These are phyloP conservation scores for Zygoascus tannicola DNA, from an alignment of 805 yeast species.

Conservation along the genomic window DNA sequence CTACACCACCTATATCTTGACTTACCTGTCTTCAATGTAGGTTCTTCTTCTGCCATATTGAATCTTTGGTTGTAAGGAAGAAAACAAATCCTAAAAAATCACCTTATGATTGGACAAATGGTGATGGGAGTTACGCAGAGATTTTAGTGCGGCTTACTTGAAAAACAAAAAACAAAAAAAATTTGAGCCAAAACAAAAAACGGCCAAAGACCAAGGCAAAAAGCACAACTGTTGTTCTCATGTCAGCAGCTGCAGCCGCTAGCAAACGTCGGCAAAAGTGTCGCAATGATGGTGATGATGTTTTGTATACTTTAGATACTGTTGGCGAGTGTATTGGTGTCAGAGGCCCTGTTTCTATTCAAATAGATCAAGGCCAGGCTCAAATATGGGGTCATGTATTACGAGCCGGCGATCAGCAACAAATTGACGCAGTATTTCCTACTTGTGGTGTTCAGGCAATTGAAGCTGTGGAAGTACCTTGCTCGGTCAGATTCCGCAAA, in stretches of 20 bases:
- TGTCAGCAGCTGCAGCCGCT: background rate
- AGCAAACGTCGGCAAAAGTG: background rate
- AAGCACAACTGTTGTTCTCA: background rate
- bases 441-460: background rate
- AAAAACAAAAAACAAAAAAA: too few relatives aligned
- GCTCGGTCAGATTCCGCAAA: background rate
- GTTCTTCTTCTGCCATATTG: conserved; percentile 6
- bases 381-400: background rate
- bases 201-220: too few relatives aligned
- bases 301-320: background rate
- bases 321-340: background rate
- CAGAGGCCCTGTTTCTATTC: background rate
- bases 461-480: background rate
- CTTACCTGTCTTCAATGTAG: conserved; percentile 18
- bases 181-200: too few relatives aligned
- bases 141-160: too few relatives aligned
- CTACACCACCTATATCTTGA: background rate
- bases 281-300: too few relatives aligned
- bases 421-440: background rate
- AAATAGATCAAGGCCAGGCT: background rate
- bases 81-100: conserved; percentile 4
- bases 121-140: conserved; percentile 3
- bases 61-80: conserved; percentile 1
- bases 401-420: background rate
- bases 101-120: conserved; percentile 5